Base-by-base conservation (phyloP, 2,329 filamentous ascomycete species). In the Orbilia oligospora region DNA sequence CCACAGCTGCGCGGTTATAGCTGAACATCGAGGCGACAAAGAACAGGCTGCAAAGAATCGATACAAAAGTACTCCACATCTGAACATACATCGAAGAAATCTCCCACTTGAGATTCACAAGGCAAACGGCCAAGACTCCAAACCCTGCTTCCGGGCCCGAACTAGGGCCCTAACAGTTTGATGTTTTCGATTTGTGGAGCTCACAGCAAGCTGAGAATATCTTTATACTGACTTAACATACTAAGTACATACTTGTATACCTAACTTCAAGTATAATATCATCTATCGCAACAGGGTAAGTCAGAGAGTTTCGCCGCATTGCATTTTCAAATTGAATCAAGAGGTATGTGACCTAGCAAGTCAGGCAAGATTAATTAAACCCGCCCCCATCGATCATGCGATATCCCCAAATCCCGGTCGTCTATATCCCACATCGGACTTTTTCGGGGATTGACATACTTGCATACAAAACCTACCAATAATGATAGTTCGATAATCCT, bases 41-140 rank as follows among this genome's bases (percentile, higher is more conserved):
- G 44, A 48, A 8, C 46, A 48, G 46, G 46, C 46, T 48, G 46
- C 46, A 48, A 48, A 48, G 46, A 44, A 44, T 16, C n/a, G 12
- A 3, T 12, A 16, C 14, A 44, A 16, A 44, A 44, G 22, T 6
- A 48, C 46, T 48, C 46, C 46, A 48, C 46, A 9, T n/a, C 5
- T 22, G 38, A 44, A 8, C 46, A 16, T 2, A 48, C n/a, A n/a
- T n/a, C n/a, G 18, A 5, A 22, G n/a, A 22, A 48, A 5, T 10
- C 12, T 44, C 38, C 36, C 36, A 41, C 30, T 4, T 8, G 3
- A 8, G 8, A 36, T 36, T 5, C 38, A 48, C n/a, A n/a, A 48
- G 46, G 46, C 46, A 48, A 48, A 48, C n/a, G n/a, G 46, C 46
- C 46, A 48, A 48, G 46, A 36, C 33, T 5, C 46, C n/a, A 2